phyloP scores from a whole-genome alignment of 331 rosid genomes.

The Ulmus americana region DNA sequence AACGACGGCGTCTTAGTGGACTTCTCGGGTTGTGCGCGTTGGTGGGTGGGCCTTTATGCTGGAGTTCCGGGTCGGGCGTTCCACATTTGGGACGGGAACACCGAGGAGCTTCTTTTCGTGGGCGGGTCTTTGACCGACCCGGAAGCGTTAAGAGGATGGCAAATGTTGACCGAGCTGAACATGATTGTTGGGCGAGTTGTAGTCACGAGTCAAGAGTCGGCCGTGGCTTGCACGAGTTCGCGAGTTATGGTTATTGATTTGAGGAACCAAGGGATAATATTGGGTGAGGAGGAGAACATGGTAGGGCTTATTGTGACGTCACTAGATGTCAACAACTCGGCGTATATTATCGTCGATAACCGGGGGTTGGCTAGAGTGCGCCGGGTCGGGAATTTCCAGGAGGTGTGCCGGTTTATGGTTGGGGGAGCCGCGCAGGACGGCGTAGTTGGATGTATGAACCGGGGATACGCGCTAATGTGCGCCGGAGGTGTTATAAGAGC shows the following conservation, averaged over 20 bases:
- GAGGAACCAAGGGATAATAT: slow-evolving; percentile 30
- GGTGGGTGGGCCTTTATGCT: slow-evolving; percentile 87
- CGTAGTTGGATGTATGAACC: slow-evolving; percentile 54
- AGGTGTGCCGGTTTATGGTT: slow-evolving; percentile 37
- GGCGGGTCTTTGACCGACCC: slow-evolving; percentile 69
- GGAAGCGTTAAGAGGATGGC: slow-evolving; percentile 70
- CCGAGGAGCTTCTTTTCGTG: slow-evolving; percentile 32
- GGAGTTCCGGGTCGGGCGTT: slow-evolving; percentile 58
- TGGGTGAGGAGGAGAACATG: slow-evolving; percentile 31
- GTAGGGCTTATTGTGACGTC: slow-evolving; percentile 43
- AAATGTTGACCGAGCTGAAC: slow-evolving; percentile 49
- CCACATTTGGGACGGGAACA: slow-evolving; percentile 57
- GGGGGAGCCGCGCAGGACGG: slow-evolving; percentile 28
- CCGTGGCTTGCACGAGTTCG: slow-evolving; percentile 64
- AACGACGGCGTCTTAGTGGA: slow-evolving; percentile 63
- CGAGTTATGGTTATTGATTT: slow-evolving; percentile 43
- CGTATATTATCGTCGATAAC: slow-evolving; percentile 39
- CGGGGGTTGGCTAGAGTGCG: slow-evolving; percentile 45
- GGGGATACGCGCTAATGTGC: slow-evolving; percentile 47
- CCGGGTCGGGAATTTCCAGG: slow-evolving; percentile 32
- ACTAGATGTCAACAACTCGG: slow-evolving; percentile 40
- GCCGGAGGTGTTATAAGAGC: slow-evolving; percentile 30
- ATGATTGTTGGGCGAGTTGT: slow-evolving; percentile 62
- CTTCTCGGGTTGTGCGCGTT: slow-evolving; percentile 42
- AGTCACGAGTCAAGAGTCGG: slow-evolving; percentile 36